Conservation (phyloP, 345 rosid species). For the Jatropha curcas region DNA sequence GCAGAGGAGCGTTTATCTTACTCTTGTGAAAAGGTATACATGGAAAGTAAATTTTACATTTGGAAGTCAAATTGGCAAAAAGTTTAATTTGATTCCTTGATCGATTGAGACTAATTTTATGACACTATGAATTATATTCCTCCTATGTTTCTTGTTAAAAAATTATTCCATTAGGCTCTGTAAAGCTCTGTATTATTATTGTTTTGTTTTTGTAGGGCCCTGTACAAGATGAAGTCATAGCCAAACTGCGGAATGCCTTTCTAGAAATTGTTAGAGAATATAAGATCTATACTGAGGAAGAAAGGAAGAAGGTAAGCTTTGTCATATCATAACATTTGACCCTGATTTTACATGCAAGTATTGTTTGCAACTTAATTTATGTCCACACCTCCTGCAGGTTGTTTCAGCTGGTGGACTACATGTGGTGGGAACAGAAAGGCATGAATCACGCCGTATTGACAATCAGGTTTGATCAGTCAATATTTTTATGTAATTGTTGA, state of each 20-base stretch:
- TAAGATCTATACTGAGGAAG: constrained; percentile 80
- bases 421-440: constrained; percentile 92
- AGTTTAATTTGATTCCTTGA: background rate
- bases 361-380: constrained; percentile 16
- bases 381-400: constrained; percentile 51
- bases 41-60: constrained; percentile 10
- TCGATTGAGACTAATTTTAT: background rate
- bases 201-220: constrained; percentile 60
- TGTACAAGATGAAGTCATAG: constrained; percentile 85
- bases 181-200: background rate
- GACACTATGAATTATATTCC: background rate
- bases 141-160: background rate
- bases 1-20: constrained; percentile 94
- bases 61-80: constrained; percentile 8
- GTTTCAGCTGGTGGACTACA: constrained; percentile 95
- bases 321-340: constrained; percentile 1
- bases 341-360: constrained; percentile 18
- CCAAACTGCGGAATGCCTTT: constrained; percentile 74
- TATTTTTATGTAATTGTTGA: background rate
- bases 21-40: constrained; percentile 86
- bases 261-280: constrained; percentile 71
- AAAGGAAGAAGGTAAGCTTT: constrained; percentile 67
- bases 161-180: background rate
- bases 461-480: constrained; percentile 62
- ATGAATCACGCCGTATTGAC: constrained; percentile 90